A percentile compares a stretch with the other conserved stretches of the same genome.
Conservation (phyloP, 306 rosid species). For the Dalbergia oliveri region DNA sequence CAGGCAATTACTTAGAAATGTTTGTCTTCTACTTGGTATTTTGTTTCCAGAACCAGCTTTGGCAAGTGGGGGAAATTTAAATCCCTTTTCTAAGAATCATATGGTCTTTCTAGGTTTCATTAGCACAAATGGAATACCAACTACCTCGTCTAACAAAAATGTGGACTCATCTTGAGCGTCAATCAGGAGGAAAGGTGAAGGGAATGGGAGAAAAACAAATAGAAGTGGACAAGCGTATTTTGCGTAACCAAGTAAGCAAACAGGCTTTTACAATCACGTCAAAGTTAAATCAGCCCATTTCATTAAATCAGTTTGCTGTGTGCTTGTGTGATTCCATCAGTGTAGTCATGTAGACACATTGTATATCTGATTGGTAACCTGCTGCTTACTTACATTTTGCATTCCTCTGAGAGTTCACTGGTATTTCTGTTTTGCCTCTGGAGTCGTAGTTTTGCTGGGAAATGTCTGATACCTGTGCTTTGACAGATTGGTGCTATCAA, state of each 20-base stretch:
- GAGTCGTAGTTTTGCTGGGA: conserved; percentile 31
- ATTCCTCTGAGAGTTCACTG: conserved; percentile 10
- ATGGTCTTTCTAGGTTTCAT: conserved; percentile 72
- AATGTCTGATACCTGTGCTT: conserved; percentile 38
- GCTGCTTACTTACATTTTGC: conserved; percentile 9
- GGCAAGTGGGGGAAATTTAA: conserved; percentile 34
- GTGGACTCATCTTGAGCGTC: conserved; percentile 99
- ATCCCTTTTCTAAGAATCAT: conserved; percentile 38
- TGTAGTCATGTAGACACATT: neutral
- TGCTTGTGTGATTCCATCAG: conserved; percentile 25
- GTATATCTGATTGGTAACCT: conserved; percentile 33
- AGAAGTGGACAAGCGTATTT: conserved; percentile 97
- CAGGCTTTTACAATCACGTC: conserved; percentile 5
- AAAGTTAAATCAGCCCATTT: conserved; percentile 36
- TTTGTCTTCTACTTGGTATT: conserved; percentile 38
- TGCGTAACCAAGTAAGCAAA: conserved; percentile 86
- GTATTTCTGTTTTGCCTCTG: conserved; percentile 15
- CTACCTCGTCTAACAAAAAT: conserved; percentile 93
- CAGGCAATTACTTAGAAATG: conserved; percentile 62
- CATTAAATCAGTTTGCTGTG: neutral
- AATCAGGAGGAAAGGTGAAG: conserved; percentile 97
- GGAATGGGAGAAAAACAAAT: conserved; percentile 99
- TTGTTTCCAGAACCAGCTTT: conserved; percentile 27
- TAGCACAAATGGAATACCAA: conserved; percentile 99
- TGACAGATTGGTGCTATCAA: conserved; percentile 82